phyloP scores from a whole-genome alignment of 306 rosid genomes.

The Cicer pinnatifidum region DNA sequence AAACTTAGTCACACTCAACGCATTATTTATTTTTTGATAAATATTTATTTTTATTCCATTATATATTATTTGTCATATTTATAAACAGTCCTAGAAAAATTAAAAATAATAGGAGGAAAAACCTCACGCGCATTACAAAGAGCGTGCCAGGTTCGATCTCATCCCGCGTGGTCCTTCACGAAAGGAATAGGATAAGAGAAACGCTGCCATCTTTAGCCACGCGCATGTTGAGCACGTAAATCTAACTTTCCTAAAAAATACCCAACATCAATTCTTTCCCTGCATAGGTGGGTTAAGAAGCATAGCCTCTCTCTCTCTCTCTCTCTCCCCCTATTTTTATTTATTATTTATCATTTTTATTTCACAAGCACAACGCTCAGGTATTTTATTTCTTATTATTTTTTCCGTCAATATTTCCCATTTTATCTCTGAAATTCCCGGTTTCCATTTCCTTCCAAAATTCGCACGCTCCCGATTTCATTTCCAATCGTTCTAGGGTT shows the following conservation, averaged over 20 bases:
- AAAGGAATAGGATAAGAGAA: neutral
- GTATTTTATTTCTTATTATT: neutral
- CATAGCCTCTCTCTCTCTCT: neutral
- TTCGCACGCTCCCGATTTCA: constrained; percentile 1
- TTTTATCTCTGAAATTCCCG: constrained; percentile 34
- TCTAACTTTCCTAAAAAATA: constrained; percentile 40
- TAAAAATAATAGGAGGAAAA: too few species aligned
- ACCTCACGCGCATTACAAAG: too few species aligned
- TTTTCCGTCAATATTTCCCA: constrained; percentile 9
- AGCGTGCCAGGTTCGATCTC: too few species aligned
- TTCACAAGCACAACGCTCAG: neutral
- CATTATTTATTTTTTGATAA: too few species aligned
- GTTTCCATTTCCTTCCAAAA: constrained; percentile 3
- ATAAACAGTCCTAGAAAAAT: too few species aligned
- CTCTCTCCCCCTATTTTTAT: neutral
- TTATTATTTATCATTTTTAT: constrained; percentile 1
- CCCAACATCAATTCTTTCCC: constrained; percentile 56
- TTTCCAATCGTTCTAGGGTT: constrained; percentile 46
- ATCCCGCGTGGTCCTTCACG: too few species aligned
- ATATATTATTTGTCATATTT: too few species aligned
- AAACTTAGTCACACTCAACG: too few species aligned
- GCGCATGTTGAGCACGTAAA: constrained; percentile 49
- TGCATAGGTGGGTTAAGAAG: constrained; percentile 48
- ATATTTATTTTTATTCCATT: too few species aligned
- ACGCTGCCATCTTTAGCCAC: constrained; percentile 22